phyloP scores from a whole-genome alignment of 768 basidiomycete genomes.

The Termitomyces sp. region DNA sequence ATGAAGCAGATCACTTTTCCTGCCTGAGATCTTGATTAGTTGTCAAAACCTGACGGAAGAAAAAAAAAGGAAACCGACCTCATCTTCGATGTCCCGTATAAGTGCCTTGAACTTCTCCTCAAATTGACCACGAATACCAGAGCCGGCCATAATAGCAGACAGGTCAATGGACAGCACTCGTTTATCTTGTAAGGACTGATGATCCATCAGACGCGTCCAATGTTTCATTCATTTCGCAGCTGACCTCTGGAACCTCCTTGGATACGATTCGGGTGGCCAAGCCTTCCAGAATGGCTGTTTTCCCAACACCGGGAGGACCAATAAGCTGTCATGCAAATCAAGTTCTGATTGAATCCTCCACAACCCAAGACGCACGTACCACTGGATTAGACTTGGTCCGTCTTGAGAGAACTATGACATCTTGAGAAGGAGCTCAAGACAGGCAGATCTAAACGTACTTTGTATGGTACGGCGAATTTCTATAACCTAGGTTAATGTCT shows the following conservation, averaged over 20 bases:
- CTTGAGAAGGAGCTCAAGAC: neutral
- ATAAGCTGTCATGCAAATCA: conserved; percentile 44
- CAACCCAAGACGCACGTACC: conserved; percentile 30
- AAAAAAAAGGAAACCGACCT: conserved; percentile 32
- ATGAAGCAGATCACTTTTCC: conserved; percentile 90
- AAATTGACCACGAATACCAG: conserved; percentile 88
- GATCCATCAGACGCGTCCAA: neutral
- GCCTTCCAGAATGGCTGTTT: conserved; percentile 90
- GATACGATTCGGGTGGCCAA: conserved; percentile 82
- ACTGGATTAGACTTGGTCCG: conserved; percentile 93
- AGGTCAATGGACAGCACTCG: conserved; percentile 86
- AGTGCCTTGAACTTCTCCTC: conserved; percentile 92
- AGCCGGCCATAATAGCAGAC: conserved; percentile 79
- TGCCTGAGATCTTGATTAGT: conserved; percentile 26
- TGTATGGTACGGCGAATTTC: conserved; percentile 91
- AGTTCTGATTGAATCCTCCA: neutral
- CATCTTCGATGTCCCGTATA: conserved; percentile 85
- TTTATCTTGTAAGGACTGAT: conserved; percentile 77
- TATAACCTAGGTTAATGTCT: conserved; percentile 11
- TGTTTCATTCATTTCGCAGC: conserved; percentile 6
- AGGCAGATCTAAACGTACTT: conserved; percentile 41
- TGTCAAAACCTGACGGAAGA: neutral
- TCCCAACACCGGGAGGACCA: conserved; percentile 86
- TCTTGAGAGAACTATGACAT: conserved; percentile 62
- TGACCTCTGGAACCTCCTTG: conserved; percentile 86